Base-by-base conservation (phyloP, 2,329 filamentous ascomycete genomes). In the Annulohypoxylon truncatum region DNA sequence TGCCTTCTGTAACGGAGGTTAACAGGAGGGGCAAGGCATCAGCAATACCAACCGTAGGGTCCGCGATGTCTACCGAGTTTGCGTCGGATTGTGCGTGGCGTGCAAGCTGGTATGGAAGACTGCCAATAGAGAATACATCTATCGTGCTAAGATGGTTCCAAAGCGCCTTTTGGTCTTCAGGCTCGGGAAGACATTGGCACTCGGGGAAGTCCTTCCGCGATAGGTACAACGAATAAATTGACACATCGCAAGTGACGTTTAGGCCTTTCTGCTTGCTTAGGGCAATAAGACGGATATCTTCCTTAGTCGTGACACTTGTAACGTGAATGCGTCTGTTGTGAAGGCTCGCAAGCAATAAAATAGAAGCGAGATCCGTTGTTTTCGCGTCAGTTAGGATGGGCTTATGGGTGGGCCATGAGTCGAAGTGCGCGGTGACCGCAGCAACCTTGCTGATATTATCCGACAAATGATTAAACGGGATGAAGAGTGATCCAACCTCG, bases 361-460 rank as follows among this genome's bases (percentile, higher is more conserved):
- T 90, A 0, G 92, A 94, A n/a, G 92, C 92, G 64, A 94, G 84
- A 74, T 94, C 92, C 1, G 90, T 93, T 60, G 89, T 88, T 82
- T 92, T 93, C 54, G 92, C 92, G 79, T 94, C 92, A 0, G 92
- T 94, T 73, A 94, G 83, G 73, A 94, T 92, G 52, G 92, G 91
- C 82, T 94, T 94, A 82, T 88, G 89, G 3, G 84, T 82, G 33
- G 92, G 92, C 92, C 92, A 94, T 22, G 89, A 85, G 66, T 90
- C 90, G 74, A 94, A 94, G 81, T 94, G 92, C 65, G 89, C 87
- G 56, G 90, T 92, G 67, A 94, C 90, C 8, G 91, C 89, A 18
- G 92, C 90, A 47, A 94, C 92, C 82, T 93, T 93, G 85, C 89
- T 93, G 78, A 94, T 93, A 78, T 94, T 94, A 72, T 91, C 91